phyloP scores from a whole-genome alignment of 1,284 basidiomycete species.

The Trametes sp. region DNA sequence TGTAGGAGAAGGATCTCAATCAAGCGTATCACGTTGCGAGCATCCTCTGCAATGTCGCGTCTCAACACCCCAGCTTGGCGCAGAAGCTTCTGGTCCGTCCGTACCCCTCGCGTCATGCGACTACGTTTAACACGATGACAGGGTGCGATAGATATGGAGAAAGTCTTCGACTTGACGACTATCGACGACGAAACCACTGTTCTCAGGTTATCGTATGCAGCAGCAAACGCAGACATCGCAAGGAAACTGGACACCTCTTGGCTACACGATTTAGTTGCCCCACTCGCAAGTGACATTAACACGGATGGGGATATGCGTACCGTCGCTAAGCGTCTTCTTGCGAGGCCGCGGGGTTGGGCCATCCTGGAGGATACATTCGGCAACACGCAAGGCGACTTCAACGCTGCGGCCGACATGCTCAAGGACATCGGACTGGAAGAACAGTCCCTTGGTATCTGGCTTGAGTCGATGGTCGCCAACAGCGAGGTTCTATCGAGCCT shows the following conservation, averaged over 20 bases:
- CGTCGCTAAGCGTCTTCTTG: slow-evolving; percentile 53
- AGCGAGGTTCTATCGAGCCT: slow-evolving; percentile 56
- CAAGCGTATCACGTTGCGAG: slow-evolving; percentile 67
- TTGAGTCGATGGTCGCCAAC: slow-evolving; percentile 69
- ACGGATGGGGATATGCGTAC: slow-evolving; percentile 50
- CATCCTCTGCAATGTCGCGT: slow-evolving; percentile 65
- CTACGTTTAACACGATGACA: slow-evolving; percentile 36
- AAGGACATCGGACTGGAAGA: slow-evolving; percentile 69
- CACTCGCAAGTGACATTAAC: slow-evolving; percentile 50
- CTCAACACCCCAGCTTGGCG: slow-evolving; percentile 60
- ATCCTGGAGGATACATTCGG: slow-evolving; percentile 65
- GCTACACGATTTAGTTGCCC: slow-evolving; percentile 52
- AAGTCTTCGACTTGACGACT: slow-evolving; percentile 59
- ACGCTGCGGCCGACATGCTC: slow-evolving; percentile 54
- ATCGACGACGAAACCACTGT: slow-evolving; percentile 62
- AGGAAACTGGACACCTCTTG: slow-evolving; percentile 47
- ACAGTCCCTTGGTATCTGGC: slow-evolving; percentile 72
- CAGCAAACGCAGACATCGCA: slow-evolving; percentile 69
- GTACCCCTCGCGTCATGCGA: neutral
- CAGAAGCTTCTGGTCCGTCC: slow-evolving; percentile 52
- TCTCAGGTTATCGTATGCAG: slow-evolving; percentile 63
- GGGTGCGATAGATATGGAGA: slow-evolving; percentile 61
- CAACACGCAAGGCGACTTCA: slow-evolving; percentile 60
- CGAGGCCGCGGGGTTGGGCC: slow-evolving; percentile 65
- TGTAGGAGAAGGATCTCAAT: slow-evolving; percentile 51